These are phyloP conservation scores for Noccaea bulbosa DNA, from an alignment of 345 rosid species.

Conservation along the genomic window DNA sequence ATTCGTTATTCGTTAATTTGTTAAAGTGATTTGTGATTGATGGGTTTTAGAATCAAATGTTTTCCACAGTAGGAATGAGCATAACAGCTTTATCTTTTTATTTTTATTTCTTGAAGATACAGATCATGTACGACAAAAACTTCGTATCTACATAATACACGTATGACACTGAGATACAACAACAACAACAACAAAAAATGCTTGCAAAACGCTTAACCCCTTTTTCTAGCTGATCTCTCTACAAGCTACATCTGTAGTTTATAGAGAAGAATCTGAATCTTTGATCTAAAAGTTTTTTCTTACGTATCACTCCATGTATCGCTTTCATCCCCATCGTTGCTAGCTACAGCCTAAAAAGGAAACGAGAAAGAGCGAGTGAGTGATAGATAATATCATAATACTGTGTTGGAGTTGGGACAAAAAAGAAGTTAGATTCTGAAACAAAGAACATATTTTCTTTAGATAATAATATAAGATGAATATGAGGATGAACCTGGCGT, in stretches of 20 bases:
- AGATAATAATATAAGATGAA: constrained; percentile 2
- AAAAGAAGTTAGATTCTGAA: constrained; percentile 16
- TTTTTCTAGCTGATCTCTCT: background rate
- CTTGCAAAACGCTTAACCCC: constrained; percentile 21
- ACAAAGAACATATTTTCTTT: constrained; percentile 6
- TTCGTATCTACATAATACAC: constrained; percentile 29
- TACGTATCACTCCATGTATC: constrained; percentile 71
- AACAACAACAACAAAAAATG: constrained; percentile 8
- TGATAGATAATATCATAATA: background rate
- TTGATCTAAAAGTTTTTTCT: constrained; percentile 15
- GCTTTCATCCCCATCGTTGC: constrained; percentile 78
- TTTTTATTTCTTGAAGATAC: constrained; percentile 20
- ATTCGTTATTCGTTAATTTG: too few species aligned
- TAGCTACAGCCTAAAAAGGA: constrained; percentile 73
- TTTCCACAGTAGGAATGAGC: constrained; percentile 10
- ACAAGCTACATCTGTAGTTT: background rate
- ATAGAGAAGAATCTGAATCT: background rate
- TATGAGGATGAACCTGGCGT: constrained; percentile 67
- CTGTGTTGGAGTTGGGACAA: constrained; percentile 12
- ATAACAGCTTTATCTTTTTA: background rate
- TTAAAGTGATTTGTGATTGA: background rate
- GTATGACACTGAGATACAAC: constrained; percentile 10
- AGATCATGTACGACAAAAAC: constrained; percentile 27
- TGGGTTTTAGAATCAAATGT: background rate
- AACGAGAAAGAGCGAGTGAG: constrained; percentile 13